Conservation (phyloP, 129 eudicot genomes). For the Tagetes patula region DNA sequence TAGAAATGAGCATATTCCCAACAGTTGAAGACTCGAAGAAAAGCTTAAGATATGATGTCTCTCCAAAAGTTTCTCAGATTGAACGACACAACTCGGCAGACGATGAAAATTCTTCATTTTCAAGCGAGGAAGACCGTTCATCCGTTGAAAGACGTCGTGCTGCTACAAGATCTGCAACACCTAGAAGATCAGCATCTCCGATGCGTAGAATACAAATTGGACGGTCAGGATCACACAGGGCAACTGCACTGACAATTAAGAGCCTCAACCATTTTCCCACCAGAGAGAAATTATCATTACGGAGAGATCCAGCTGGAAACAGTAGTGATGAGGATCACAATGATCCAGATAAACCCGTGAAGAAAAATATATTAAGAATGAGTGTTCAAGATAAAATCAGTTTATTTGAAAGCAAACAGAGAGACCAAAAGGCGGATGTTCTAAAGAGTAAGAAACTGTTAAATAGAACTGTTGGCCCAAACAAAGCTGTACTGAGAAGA, state of each 20-base stretch:
- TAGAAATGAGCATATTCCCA: slow-evolving; percentile 44
- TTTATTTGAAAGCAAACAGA: slow-evolving; percentile 92
- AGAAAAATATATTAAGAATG: slow-evolving; percentile 59
- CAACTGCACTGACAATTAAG: slow-evolving; percentile 74
- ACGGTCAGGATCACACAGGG: slow-evolving; percentile 77
- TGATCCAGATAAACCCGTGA: slow-evolving; percentile 47
- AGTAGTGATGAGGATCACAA: slow-evolving; percentile 58
- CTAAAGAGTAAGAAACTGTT: slow-evolving; percentile 43
- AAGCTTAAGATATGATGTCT: slow-evolving; percentile 32
- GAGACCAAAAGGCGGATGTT: slow-evolving; percentile 40
- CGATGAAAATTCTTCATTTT: slow-evolving; percentile 56
- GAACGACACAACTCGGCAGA: slow-evolving; percentile 71
- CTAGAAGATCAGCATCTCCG: slow-evolving; percentile 96
- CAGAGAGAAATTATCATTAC: slow-evolving; percentile 54
- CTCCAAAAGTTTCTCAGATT: slow-evolving; percentile 67
- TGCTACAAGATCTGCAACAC: slow-evolving; percentile 64
- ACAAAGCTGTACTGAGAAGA: slow-evolving; percentile 85
- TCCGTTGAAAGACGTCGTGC: slow-evolving; percentile 72
- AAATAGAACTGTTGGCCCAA: slow-evolving; percentile 44
- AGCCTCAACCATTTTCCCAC: slow-evolving; percentile 65
- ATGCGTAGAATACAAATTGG: slow-evolving; percentile 93
- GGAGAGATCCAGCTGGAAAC: slow-evolving; percentile 44
- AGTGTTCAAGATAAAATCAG: slow-evolving; percentile 94
- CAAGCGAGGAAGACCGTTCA: slow-evolving; percentile 80
- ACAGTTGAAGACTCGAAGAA: slow-evolving; percentile 27